Conservation (phyloP, 306 rosid genomes). For the Rosa multiflora region DNA sequence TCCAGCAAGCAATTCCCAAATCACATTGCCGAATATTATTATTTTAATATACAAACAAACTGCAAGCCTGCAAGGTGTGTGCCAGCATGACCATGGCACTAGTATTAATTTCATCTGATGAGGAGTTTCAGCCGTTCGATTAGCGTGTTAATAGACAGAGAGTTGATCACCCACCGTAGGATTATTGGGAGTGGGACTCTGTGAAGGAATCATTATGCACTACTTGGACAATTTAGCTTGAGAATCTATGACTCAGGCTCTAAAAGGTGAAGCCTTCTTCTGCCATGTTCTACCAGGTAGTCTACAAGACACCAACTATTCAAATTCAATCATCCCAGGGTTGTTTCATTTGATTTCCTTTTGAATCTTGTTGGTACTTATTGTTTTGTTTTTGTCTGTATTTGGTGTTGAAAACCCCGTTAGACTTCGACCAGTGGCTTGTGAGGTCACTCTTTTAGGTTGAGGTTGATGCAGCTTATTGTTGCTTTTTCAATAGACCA, state of each 20-base stretch:
- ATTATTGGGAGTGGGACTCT: not conserved
- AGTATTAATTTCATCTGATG: not conserved
- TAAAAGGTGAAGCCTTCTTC: not conserved
- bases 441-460: not conserved
- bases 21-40: not conserved
- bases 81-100: not conserved
- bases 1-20: not conserved
- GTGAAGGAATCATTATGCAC: not conserved
- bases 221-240: not conserved
- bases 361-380: not conserved
- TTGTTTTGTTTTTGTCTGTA: not conserved
- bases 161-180: not conserved
- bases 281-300: not conserved
- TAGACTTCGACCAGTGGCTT: not conserved
- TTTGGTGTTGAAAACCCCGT: not conserved
- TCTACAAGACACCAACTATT: not conserved
- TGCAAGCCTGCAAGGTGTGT: not conserved
- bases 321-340: not conserved
- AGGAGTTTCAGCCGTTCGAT: slow-evolving; percentile 8
- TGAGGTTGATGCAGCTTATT: not conserved
- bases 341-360: not conserved
- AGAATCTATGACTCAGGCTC: not conserved
- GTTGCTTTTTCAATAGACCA: no score
- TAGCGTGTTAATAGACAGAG: not conserved
- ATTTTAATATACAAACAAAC: not conserved